Percentiles rank a stretch among this genome's conserved stretches.
Conservation (phyloP, 306 rosid genomes). For the Canavalia ensiformis region DNA sequence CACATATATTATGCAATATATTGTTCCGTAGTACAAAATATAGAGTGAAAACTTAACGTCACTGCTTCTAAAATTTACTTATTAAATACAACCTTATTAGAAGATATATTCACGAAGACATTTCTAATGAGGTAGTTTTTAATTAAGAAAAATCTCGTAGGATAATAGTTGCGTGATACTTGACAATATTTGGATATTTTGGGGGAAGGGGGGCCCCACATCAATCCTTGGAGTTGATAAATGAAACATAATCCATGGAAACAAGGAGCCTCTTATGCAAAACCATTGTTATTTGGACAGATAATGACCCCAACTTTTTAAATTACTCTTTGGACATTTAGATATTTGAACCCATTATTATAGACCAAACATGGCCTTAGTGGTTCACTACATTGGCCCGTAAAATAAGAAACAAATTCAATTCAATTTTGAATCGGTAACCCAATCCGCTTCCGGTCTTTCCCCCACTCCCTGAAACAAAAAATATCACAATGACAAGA, state of each 20-base stretch:
- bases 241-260: constrained; percentile 10
- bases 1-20: background rate
- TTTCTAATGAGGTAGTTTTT: too few relatives aligned
- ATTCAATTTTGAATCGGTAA: too few relatives aligned
- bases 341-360: background rate
- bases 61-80: background rate
- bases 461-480: background rate
- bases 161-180: background rate
- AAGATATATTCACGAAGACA: too few relatives aligned
- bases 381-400: constrained; percentile 2
- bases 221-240: background rate
- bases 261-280: background rate
- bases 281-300: background rate
- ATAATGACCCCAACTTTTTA: background rate
- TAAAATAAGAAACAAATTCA: background rate
- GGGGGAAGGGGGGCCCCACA: too few relatives aligned
- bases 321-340: background rate
- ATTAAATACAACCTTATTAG: too few relatives aligned
- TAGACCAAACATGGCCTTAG: background rate
- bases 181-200: background rate
- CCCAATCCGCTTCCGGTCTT: too few relatives aligned
- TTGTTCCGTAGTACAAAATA: background rate
- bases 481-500: background rate
- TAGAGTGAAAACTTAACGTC: background rate
- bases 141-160: too few relatives aligned